Percentiles rank a stretch among this genome's conserved stretches.
phyloP scores from a whole-genome alignment of 2,329 filamentous ascomycete species.

The Knufia petricola region DNA sequence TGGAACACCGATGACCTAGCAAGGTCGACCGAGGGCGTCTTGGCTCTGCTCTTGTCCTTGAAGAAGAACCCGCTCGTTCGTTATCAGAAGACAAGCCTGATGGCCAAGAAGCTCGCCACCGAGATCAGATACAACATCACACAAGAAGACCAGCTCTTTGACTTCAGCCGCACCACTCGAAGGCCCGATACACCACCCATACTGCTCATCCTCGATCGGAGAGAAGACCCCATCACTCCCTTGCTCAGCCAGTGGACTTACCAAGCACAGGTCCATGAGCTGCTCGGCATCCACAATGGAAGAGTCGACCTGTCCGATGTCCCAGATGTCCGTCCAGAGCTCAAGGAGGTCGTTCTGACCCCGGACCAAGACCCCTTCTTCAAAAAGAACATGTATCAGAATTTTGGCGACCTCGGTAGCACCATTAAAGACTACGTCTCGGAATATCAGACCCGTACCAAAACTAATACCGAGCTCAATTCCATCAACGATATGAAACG shows the following conservation, averaged over 20 bases:
- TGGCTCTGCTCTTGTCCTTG: conserved; percentile 73
- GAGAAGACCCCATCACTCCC: conserved; percentile 91
- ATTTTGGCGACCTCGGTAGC: conserved; percentile 88
- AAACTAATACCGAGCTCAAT: conserved; percentile 90
- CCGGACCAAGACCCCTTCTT: conserved; percentile 98
- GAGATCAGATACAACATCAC: conserved; percentile 89
- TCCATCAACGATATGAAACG: conserved; percentile 98
- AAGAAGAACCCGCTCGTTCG: conserved; percentile 96
- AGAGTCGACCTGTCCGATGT: conserved; percentile 78
- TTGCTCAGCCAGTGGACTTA: conserved; percentile 97
- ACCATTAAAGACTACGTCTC: conserved; percentile 99
- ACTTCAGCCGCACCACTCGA: conserved; percentile 67
- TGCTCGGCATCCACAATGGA: conserved; percentile 90
- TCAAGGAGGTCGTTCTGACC: conserved; percentile 88
- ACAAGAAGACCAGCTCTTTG: conserved; percentile 92
- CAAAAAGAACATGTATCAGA: conserved; percentile 98
- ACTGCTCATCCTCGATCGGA: conserved; percentile 76
- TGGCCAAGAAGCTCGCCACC: conserved; percentile 86
- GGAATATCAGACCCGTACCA: conserved; percentile 96
- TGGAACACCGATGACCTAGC: conserved; percentile 89
- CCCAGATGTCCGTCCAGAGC: conserved; percentile 72
- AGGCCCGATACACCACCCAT: conserved; percentile 74
- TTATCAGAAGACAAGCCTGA: conserved; percentile 79
- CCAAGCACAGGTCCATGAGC: conserved; percentile 98
- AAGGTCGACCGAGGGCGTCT: conserved; percentile 73